phyloP scores from a whole-genome alignment of 2,329 filamentous ascomycete species.

The Lasiodiplodia theobromae region DNA sequence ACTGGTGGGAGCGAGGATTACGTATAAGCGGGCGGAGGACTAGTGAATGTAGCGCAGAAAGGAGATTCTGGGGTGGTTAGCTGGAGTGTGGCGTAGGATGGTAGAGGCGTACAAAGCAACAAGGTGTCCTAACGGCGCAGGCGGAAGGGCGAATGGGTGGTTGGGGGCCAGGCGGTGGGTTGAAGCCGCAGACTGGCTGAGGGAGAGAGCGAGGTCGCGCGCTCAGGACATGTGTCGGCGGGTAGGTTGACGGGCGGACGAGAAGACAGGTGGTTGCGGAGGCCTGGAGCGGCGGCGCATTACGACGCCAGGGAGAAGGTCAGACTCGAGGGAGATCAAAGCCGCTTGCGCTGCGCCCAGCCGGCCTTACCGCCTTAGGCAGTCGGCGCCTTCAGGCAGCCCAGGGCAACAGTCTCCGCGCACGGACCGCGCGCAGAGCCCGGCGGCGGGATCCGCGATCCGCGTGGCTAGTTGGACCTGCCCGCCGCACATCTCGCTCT shows the following conservation, averaged over 20 bases:
- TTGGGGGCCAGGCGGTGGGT: constrained; percentile 7
- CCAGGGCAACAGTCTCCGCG: neutral
- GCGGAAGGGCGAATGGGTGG: neutral
- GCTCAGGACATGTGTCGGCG: constrained; percentile 9
- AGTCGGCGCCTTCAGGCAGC: neutral
- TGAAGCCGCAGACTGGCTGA: constrained; percentile 14
- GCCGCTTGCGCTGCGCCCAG: constrained; percentile 9
- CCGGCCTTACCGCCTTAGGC: constrained; percentile 21
- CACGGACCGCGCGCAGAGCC: neutral
- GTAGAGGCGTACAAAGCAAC: constrained; percentile 20
- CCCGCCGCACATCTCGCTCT: constrained; percentile 1
- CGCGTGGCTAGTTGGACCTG: constrained; percentile 17
- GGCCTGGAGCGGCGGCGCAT: constrained; percentile 17
- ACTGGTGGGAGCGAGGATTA: neutral
- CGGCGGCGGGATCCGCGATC: neutral
- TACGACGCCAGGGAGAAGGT: constrained; percentile 19
- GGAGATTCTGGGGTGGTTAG: constrained; percentile 21
- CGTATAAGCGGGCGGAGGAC: neutral
- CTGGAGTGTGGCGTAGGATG: neutral
- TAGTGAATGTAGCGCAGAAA: neutral
- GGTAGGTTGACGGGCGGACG: neutral
- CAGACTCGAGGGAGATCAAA: constrained; percentile 16
- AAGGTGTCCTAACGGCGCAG: constrained; percentile 4
- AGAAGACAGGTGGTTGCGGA: constrained; percentile 23
- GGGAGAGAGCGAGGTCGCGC: neutral